Base-by-base conservation (phyloP, 139 green algal genomes). In the Desmodesmus armatus region DNA sequence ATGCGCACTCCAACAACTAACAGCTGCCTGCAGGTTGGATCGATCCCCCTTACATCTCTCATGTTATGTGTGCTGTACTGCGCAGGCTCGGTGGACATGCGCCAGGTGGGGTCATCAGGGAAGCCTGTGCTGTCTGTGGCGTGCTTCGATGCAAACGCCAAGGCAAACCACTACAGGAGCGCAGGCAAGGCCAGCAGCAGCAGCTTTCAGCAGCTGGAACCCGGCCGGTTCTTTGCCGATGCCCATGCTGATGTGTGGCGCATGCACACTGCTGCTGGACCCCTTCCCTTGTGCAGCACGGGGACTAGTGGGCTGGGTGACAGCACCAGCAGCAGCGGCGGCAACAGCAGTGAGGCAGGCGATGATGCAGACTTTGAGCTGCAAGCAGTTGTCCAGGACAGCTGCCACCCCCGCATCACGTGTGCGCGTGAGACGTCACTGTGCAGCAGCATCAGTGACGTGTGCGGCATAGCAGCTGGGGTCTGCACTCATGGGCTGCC, bases 381-480 rank as follows among this genome's bases (percentile, higher is more conserved):
- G 66, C 33, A 74, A 27, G 66, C n/a, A n/a, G n/a, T n/a, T n/a
- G n/a, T n/a, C n/a, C n/a, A n/a, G n/a, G n/a, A 13, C 66, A 31
- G 47, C n/a, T 74, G 66, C 35, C 66, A 74, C 6, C 66, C 66
- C 9, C 66, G 33, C 33, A 5, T 74, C 29, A 41, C 19, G 2
- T 74, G 66, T 49, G 66, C 66, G 9, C 13, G 66, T 9, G 66
- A 74, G 66, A 74, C 33, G 27, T 49, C 66, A 13, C 29, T 47
- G 31, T 44, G 29, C 29, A 74, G 66, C 33, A 39, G 66, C 33
- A 74, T 74, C 66, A 74, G 33, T 43, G 66, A 74, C 37, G 66
- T 49, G 35, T 74, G 66, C 33, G 66, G 66, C 66, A 44, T 74
- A 23, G 66, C 66, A 49, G 66, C 33, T 3, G 11, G 6, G 4